These are phyloP conservation scores for Elsinoe arachidis DNA, from an alignment of 2,329 filamentous ascomycete species.

Conservation along the genomic window DNA sequence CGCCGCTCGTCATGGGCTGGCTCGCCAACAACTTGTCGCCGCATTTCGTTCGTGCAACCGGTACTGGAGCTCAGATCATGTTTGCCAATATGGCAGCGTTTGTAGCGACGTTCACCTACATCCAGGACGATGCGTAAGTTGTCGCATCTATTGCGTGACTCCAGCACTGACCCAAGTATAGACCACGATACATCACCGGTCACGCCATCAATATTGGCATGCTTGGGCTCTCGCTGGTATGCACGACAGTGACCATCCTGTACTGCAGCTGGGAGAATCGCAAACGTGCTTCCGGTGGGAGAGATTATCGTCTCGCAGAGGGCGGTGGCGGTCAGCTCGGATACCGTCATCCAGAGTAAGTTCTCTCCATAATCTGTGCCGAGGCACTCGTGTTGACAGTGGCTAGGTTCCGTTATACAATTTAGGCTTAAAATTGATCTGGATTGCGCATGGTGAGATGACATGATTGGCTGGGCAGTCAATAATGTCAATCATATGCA, in stretches of 20 bases:
- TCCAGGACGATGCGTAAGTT: slow-evolving; percentile 32
- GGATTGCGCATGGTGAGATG: neutral
- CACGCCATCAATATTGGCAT: slow-evolving; percentile 33
- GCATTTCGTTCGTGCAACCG: slow-evolving; percentile 37
- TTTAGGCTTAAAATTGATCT: neutral
- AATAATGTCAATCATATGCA: neutral
- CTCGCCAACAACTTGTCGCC: slow-evolving; percentile 37
- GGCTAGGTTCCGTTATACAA: slow-evolving; percentile 4
- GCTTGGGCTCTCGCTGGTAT: slow-evolving; percentile 26
- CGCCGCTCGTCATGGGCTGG: slow-evolving; percentile 20
- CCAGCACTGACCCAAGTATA: slow-evolving; percentile 15
- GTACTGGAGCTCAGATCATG: slow-evolving; percentile 34
- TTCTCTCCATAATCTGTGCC: neutral
- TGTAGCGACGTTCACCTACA: slow-evolving; percentile 34
- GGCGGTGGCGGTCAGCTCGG: slow-evolving; percentile 28
- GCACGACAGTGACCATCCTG: slow-evolving; percentile 24
- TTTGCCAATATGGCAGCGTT: slow-evolving; percentile 28
- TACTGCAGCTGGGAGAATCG: slow-evolving; percentile 34
- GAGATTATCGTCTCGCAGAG: slow-evolving; percentile 27
- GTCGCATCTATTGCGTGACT: neutral
- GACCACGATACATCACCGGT: slow-evolving; percentile 29
- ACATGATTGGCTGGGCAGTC: neutral
- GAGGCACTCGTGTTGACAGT: neutral
- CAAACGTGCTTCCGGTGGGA: slow-evolving; percentile 27
- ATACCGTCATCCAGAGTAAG: slow-evolving; percentile 27